These are phyloP conservation scores for Clavispora asparagi DNA, from an alignment of 805 yeast genomes.

Conservation along the genomic window DNA sequence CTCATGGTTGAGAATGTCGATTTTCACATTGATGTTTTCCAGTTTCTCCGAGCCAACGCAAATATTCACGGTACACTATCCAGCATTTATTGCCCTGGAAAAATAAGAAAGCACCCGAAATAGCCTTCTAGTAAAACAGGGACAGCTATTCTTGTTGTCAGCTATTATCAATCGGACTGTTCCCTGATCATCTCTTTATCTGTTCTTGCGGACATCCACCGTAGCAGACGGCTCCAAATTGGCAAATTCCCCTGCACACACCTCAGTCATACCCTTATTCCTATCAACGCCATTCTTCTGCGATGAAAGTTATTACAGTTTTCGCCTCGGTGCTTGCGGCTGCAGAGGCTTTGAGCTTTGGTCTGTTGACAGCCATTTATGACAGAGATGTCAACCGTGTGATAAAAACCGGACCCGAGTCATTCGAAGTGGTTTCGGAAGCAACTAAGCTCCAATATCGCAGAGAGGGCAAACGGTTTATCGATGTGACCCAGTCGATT, in stretches of 20 bases:
- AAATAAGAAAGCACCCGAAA: no score
- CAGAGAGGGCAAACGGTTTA: slow-evolving; percentile 48
- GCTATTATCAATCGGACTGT: no score
- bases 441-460: slow-evolving; percentile 27
- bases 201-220: no score
- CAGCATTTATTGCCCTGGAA: no score
- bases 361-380: not conserved
- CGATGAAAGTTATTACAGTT: slow-evolving; percentile 1
- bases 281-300: not conserved
- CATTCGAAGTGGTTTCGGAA: slow-evolving; percentile 31
- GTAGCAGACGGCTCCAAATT: no score
- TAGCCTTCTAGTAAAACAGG: no score
- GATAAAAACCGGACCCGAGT: slow-evolving; percentile 31
- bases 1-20: no score
- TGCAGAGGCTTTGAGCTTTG: slow-evolving; percentile 10
- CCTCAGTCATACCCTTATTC: not conserved
- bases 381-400: slow-evolving; percentile 14
- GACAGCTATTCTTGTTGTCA: no score
- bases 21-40: no score
- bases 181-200: no score
- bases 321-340: slow-evolving; percentile 1
- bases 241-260: not conserved
- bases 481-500: slow-evolving; percentile 58
- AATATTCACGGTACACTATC: no score
- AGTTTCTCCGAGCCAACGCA: no score